Evolutionary conservation across 768 basidiomycete species (phyloP).

Genomic region (Suillus discolor): DNA sequence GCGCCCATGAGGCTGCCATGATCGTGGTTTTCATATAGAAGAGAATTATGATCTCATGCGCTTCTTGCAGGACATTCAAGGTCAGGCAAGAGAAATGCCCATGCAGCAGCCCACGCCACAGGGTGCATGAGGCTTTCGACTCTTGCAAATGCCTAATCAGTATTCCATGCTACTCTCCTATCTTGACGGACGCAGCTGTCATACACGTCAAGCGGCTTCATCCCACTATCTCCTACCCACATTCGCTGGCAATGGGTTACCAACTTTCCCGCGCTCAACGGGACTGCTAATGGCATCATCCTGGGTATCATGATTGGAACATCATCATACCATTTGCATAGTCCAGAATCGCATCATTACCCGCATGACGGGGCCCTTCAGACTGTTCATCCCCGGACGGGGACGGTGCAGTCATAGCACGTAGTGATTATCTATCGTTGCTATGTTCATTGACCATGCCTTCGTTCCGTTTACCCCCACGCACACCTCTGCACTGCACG

Average conservation of each 20-base stretch:
- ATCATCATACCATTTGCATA: conserved; percentile 6
- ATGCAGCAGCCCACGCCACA: conserved; percentile 78
- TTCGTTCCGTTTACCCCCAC: conserved; percentile 8
- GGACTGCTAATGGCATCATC: not conserved
- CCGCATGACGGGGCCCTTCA: not conserved
- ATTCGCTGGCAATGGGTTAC: too few relatives aligned
- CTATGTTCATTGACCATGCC: not conserved
- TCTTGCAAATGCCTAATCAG: not conserved
- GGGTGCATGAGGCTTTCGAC: conserved; percentile 45
- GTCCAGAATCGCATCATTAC: not conserved
- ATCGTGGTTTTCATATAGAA: conserved; percentile 1
- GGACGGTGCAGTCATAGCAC: not conserved
- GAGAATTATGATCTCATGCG: conserved; percentile 6
- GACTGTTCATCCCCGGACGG: not conserved
- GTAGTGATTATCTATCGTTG: conserved; percentile 2
- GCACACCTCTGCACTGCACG: conserved; percentile 7
- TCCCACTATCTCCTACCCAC: conserved; percentile 1
- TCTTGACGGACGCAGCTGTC: conserved; percentile 1
- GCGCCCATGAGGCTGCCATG: not conserved
- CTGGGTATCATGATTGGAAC: conserved; percentile 3
- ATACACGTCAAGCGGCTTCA: not conserved
- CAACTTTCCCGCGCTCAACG: not conserved
- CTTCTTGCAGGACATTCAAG: conserved; percentile 55
- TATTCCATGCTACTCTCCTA: not conserved
- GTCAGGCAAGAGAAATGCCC: conserved; percentile 62